phyloP scores from a whole-genome alignment of 2,329 filamentous ascomycete genomes.

The Diplodia scrobiculata region DNA sequence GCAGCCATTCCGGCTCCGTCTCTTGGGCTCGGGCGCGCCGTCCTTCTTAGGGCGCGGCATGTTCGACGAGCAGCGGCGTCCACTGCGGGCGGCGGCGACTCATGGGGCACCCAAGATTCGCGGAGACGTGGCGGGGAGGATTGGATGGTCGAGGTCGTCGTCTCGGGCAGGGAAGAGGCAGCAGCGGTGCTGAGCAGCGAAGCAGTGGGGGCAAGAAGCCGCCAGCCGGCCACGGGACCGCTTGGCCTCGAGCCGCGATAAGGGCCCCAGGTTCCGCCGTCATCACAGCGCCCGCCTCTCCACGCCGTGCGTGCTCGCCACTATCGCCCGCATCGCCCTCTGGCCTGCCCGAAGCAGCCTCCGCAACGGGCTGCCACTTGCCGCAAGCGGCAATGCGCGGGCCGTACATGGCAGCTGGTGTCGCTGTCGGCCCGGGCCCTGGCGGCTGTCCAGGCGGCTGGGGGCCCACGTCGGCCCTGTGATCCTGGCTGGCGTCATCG shows the following conservation, averaged over 20 bases:
- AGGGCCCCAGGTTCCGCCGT: neutral
- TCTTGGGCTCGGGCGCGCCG: slow-evolving; percentile 65
- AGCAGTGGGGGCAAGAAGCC: slow-evolving; percentile 6
- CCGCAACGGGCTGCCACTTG: neutral
- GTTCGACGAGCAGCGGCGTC: slow-evolving; percentile 1
- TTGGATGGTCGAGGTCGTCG: neutral
- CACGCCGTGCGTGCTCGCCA: neutral
- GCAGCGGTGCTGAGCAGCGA: slow-evolving; percentile 1
- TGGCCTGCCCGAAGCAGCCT: slow-evolving; percentile 12
- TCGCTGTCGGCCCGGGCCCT: neutral
- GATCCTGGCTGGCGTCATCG: neutral
- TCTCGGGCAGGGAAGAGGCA: neutral
- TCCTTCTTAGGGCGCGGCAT: slow-evolving; percentile 70
- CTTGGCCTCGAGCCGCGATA: slow-evolving; percentile 1
- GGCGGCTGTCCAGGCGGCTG: neutral
- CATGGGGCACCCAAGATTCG: slow-evolving; percentile 1
- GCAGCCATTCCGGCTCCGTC: slow-evolving; percentile 67
- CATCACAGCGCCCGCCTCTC: neutral
- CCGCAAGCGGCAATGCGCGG: slow-evolving; percentile 16
- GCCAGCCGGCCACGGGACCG: neutral
- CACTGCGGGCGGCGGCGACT: neutral
- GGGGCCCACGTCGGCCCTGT: neutral
- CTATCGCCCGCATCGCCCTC: neutral
- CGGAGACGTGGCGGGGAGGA: slow-evolving; percentile 4
- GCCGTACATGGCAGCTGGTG: slow-evolving; percentile 21